Evolutionary conservation across 176 grass and related monocot species (phyloP).

Genomic region (Raddia distichophylla): DNA sequence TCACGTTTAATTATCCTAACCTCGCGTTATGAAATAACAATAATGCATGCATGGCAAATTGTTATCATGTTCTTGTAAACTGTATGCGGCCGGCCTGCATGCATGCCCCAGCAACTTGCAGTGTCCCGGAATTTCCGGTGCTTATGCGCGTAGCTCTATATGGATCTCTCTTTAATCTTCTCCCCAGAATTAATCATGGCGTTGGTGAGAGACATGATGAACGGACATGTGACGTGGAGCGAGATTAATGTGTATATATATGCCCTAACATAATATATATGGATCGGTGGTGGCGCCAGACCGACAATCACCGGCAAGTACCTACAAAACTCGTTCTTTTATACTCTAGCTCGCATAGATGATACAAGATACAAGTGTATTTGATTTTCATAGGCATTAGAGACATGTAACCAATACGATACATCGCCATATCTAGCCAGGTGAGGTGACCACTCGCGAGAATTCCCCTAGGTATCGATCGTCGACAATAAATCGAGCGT

Average conservation of each 20-base stretch:
- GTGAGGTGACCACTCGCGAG: no score
- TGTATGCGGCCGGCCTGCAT: not conserved
- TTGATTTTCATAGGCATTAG: no score
- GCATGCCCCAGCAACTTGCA: not conserved
- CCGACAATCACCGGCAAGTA: no score
- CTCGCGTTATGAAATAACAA: not conserved
- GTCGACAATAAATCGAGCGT: not conserved
- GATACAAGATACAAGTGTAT: no score
- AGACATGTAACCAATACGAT: no score
- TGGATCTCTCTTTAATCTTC: not conserved
- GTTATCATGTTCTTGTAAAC: not conserved
- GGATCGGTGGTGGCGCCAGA: no score
- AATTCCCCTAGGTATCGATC: no score
- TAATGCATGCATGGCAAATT: not conserved
- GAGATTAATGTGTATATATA: not conserved
- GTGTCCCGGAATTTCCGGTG: slow-evolving; percentile 34
- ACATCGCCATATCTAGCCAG: no score
- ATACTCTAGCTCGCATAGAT: no score
- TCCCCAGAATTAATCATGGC: not conserved
- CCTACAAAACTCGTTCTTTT: no score
- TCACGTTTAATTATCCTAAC: not conserved
- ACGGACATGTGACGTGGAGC: not conserved
- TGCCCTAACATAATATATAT: no score
- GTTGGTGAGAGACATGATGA: not conserved
- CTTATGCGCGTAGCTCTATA: slow-evolving; percentile 11